Base-by-base conservation (phyloP, 306 rosid species). In the Trichosanthes cucumerina region DNA sequence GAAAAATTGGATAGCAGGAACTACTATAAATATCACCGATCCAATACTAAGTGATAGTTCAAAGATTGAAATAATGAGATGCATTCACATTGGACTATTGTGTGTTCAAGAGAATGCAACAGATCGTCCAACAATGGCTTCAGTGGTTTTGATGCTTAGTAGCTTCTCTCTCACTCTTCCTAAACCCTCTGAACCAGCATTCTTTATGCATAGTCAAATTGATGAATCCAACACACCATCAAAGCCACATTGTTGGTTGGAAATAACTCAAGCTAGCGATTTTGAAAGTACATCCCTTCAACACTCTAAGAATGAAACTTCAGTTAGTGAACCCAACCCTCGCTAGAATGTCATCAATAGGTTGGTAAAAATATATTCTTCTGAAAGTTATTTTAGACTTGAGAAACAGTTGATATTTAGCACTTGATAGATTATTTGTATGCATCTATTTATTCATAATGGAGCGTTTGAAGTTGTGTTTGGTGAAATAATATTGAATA, bases 101-200 rank as follows among this genome's bases (percentile, higher is more conserved):
- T 79, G 87, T 26, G 82, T 81, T 56, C 82, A 84, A 49, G 80
- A 81, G 72, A 41, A 84, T 33, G 80, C 75, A 34, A 28, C 64
- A 60, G 44, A 47, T 9, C 72, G 87, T 78, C 84, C 87, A 2
- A 74, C 76, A 59, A 81, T 81, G 84, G 78, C 87, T 19, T 38
- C 80, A 0, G 68, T 84, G 6, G 63, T 81, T 38, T 26, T 80
- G 26, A 82, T 85, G 88, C 62, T 85, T 44, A 66, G 75, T 10
- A 83, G 79, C 10, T 43, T 78, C 43, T 44, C 36, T 16, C 28
- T 74, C 26, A 38, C 28, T 41, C 73, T 82, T 3, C 54, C 31
- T 3, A 47, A 24, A 24, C 86, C 88, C 0, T n/a, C 23, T 2
- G 58, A 62, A 2, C 80, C 74, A 5, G 74, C 80, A 11, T 78